These are phyloP conservation scores for Mesostigma viride DNA, from an alignment of 139 green algal genomes.

Conservation along the genomic window DNA sequence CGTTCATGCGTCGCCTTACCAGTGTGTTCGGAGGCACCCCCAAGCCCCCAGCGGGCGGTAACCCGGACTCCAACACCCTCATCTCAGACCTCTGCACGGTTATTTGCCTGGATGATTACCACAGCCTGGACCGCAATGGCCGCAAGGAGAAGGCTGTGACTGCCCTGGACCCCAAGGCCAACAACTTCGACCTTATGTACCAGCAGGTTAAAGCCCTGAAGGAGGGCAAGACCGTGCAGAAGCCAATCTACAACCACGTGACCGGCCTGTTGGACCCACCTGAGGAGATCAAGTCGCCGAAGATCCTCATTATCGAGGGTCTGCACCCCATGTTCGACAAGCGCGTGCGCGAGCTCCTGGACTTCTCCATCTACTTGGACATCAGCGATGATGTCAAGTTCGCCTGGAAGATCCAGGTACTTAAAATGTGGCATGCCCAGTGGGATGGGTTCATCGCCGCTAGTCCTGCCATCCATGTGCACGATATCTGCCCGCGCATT, in stretches of 20 bases:
- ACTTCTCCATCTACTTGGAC: slow-evolving; percentile 99
- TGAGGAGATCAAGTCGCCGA: slow-evolving; percentile 76
- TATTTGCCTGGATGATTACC: slow-evolving; percentile 99
- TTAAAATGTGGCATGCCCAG: too few relatives aligned
- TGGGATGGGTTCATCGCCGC: too few relatives aligned
- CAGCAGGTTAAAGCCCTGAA: slow-evolving; percentile 92
- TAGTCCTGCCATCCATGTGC: too few relatives aligned
- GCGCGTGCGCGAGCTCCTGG: slow-evolving; percentile 85
- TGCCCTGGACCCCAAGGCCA: slow-evolving; percentile 78
- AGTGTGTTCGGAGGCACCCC: slow-evolving; percentile 84
- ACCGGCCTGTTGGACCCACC: slow-evolving; percentile 85
- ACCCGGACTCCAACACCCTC: slow-evolving; percentile 92
- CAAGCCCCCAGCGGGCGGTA: slow-evolving; percentile 73
- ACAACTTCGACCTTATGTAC: slow-evolving; percentile 99
- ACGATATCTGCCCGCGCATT: too few relatives aligned
- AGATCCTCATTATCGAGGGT: slow-evolving; percentile 91
- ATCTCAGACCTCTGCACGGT: slow-evolving; percentile 97
- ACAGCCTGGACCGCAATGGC: slow-evolving; percentile 83
- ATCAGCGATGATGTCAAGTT: slow-evolving; percentile 99
- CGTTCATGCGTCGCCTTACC: slow-evolving; percentile 99
- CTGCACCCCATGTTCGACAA: slow-evolving; percentile 89
- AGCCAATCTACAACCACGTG: slow-evolving; percentile 99
- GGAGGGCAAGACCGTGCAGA: slow-evolving; percentile 90
- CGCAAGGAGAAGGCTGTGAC: slow-evolving; percentile 82
- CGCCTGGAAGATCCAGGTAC: slow-evolving; percentile 89